Base-by-base conservation (phyloP, 2,329 filamentous ascomycete species). In the Colletotrichum spinosum region DNA sequence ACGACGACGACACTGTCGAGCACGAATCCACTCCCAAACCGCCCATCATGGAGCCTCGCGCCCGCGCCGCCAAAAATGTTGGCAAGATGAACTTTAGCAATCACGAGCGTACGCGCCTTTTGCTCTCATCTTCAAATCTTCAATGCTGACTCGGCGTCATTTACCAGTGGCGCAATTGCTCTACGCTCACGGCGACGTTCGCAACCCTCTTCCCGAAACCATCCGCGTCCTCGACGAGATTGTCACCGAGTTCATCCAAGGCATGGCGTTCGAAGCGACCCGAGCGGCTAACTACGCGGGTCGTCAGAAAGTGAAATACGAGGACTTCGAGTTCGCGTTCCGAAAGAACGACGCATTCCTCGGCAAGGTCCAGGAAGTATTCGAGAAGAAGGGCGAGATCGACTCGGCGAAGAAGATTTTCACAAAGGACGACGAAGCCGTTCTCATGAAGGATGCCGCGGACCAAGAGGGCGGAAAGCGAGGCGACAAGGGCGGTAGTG, bases 291-390 rank as follows among this genome's bases (percentile, higher is more conserved):
- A 92, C 76, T 93, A 97, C 78, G 90, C 92, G 2, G 91, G 94
- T 0, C 92, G 96, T 2, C 93, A 97, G 73, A 99, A 99, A 81
- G 94, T 99, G 80, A 99, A 99, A 78, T 92, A 97, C 73, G 95
- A 97, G 74, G 96, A 99, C 79, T 97, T 99, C 81, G 94, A 97
- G 74, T 99, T 97, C 79, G 93, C 94, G 44, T 88, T 98, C 71
- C 88, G 96, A 38, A 88, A 92, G 69, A 97, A 98, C 73, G 90
- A 92, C 8, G 84, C 87, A 65, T 97, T 97, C 76, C 83, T 98
- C 48, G 96, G 96, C 53, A 90, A 95, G 73, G 94, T 98, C 59
- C 89, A 93, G 75, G 94, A 97, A 80, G 88, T 97, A 74, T 86
- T 97, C 70, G 91, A 93, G 78, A 94, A 95, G 84, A 93, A 97